Conservation (phyloP, 1,284 basidiomycete species). For the Ustanciosporium gigantosporum region DNA sequence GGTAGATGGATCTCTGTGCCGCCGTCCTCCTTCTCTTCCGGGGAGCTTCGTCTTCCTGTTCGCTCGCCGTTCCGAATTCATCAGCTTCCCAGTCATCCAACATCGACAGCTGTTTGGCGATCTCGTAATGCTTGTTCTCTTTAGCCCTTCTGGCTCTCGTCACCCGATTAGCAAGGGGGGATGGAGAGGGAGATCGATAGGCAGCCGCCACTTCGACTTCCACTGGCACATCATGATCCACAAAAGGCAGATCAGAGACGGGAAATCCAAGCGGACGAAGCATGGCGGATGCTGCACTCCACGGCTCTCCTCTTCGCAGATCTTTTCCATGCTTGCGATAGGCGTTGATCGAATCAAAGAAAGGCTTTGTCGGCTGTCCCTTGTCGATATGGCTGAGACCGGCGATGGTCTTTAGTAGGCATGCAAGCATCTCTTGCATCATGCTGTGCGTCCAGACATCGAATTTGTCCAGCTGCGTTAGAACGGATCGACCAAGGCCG, state of each 20-base stretch:
- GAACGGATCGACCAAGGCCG: constrained; percentile 22
- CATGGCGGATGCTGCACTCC: constrained; percentile 32
- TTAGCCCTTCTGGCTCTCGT: constrained; percentile 23
- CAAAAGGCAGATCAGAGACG: constrained; percentile 11
- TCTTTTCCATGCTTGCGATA: constrained; percentile 20
- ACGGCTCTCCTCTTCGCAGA: constrained; percentile 40
- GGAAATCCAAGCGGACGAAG: constrained; percentile 4
- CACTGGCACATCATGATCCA: constrained; percentile 30
- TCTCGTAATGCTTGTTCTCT: constrained; percentile 22
- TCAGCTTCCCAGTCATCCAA: constrained; percentile 29
- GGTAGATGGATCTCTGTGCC: constrained; percentile 28
- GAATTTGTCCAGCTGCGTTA: constrained; percentile 42
- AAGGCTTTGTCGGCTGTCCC: constrained; percentile 26
- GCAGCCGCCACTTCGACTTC: constrained; percentile 25
- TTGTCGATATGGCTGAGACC: constrained; percentile 41
- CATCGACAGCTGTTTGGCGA: constrained; percentile 19
- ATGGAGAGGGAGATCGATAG: constrained; percentile 21
- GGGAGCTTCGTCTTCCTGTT: constrained; percentile 6
- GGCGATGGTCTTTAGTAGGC: constrained; percentile 33
- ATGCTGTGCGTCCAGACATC: constrained; percentile 44
- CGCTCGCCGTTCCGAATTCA: constrained; percentile 14
- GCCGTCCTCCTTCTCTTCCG: constrained; percentile 4
- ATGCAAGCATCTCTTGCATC: constrained; percentile 40
- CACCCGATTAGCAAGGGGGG: background rate
- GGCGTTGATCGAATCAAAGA: constrained; percentile 14